Evolutionary conservation across 2,329 filamentous ascomycete genomes (phyloP), one percentile per base, ranked within the genome.

Genomic region (Cordyceps militaris): DNA sequence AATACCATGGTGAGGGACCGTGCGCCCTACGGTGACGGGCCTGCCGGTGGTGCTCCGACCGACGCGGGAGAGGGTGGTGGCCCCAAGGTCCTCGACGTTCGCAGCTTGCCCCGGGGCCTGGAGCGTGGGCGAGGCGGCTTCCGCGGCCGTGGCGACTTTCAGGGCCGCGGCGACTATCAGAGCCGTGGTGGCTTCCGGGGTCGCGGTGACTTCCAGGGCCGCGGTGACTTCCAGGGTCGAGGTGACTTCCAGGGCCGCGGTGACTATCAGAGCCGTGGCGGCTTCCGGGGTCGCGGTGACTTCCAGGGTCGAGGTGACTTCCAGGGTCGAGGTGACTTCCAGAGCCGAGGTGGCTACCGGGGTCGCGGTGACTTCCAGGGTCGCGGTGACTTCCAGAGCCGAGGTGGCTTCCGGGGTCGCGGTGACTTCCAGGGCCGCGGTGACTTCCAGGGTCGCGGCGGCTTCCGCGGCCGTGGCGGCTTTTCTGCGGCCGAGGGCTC

Each of bases 1-100:
- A 69, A 65, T 40, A 64, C 66, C 40, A 56, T 74, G 30, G 62
- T 68, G 26, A 66, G 61, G 51, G 59, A 61, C 36, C 64, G 60
- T 40, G 63, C 53, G n/a, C 34, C 26, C 10, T 56, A 36, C 6
- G 50, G 56, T 50, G 21, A 13, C 19, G 23, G 32, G 21, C 38
- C 46, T 4, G 46, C 4, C 10, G 55, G n/a, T 8, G 26, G 9
- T 26, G 46, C 54, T 32, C 34, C 53, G 23, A 32, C 61, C 32
- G 21, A 36, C 47, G 30, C 32, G 32, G 32, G 34, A 36, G 34
- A 16, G n/a, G 42, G 28, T 7, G 43, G 26, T 14, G 61, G 61
- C 36, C 68, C 70, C 24, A 73, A 69, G 59, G 65, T 77, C 16
- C 67, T 78, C 48, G 73, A 74, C 57, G 63, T 77, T 56, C 69